phyloP scores from a whole-genome alignment of 2,329 filamentous ascomycete genomes.

The Teratosphaeria viscida region DNA sequence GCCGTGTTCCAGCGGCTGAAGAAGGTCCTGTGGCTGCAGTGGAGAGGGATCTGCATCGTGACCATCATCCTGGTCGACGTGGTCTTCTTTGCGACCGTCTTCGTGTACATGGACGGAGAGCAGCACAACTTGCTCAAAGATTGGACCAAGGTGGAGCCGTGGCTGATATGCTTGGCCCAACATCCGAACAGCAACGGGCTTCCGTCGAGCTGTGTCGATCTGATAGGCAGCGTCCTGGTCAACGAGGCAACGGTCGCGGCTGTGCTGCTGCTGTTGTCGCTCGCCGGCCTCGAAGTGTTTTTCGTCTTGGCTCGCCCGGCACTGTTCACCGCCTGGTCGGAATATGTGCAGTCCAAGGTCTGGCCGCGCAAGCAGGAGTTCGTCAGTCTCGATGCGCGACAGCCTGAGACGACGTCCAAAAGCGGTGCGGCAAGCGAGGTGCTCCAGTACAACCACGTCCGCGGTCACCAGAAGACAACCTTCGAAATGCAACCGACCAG shows the following conservation, averaged over 20 bases:
- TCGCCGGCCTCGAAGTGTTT: constrained; percentile 74
- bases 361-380: constrained; percentile 62
- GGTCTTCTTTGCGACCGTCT: constrained; percentile 85
- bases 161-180: constrained; percentile 60
- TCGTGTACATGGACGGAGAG: constrained; percentile 75
- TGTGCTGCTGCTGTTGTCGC: constrained; percentile 69
- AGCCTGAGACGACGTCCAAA: constrained; percentile 10
- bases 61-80: constrained; percentile 84
- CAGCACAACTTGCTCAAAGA: constrained; percentile 48
- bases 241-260: constrained; percentile 68
- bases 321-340: constrained; percentile 77
- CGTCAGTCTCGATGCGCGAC: constrained; percentile 66
- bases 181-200: constrained; percentile 48
- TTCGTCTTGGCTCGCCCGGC: constrained; percentile 70
- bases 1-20: constrained; percentile 81
- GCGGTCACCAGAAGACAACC: constrained; percentile 19
- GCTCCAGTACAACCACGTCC: constrained; percentile 12
- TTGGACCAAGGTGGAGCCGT: constrained; percentile 48
- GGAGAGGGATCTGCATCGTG: constrained; percentile 85
- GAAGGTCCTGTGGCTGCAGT: constrained; percentile 82
- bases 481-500: constrained; percentile 23
- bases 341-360: constrained; percentile 45
- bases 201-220: constrained; percentile 46
- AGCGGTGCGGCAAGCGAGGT: constrained; percentile 13
- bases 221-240: constrained; percentile 55